Percentiles rank a stretch among this genome's conserved stretches.
Conservation (phyloP, 768 basidiomycete genomes). For the Scleroderma citrinum region DNA sequence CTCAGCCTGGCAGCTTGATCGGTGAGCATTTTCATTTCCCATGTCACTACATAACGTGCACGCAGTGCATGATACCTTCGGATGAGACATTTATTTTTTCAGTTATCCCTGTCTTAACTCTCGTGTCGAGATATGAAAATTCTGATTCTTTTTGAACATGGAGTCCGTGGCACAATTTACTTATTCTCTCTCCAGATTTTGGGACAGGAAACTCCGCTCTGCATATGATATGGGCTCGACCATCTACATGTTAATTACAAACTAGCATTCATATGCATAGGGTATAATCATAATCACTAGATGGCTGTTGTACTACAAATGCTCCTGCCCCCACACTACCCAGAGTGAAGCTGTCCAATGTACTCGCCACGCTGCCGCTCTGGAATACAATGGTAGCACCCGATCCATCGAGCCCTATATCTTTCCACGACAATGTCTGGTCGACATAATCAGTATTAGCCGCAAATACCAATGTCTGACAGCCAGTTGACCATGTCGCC, state of each 20-base stretch:
- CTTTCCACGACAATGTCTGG: conserved; percentile 27
- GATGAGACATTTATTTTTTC: not conserved
- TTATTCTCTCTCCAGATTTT: no score
- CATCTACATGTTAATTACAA: no score
- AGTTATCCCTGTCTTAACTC: not conserved
- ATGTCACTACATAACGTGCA: no score
- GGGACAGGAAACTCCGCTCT: not conserved
- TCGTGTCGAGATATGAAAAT: not conserved
- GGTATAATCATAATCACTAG: no score
- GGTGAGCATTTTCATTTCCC: no score
- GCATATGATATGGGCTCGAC: no score
- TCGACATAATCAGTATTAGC: conserved; percentile 44
- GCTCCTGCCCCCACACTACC: conserved; percentile 22
- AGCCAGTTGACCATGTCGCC: conserved; percentile 43
- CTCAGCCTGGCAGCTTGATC: no score
- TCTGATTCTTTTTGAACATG: no score
- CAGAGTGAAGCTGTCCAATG: conserved; percentile 1
- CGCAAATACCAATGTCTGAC: conserved; percentile 42
- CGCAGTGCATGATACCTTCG: no score
- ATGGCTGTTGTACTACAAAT: conserved; percentile 8
- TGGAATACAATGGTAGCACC: not conserved
- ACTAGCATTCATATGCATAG: no score
- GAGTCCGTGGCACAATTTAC: no score
- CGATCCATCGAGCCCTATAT: conserved; percentile 18
- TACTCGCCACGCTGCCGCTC: conserved; percentile 4